These are phyloP conservation scores for Cystobasidiaceae sp. DNA, from an alignment of 1,284 basidiomycete genomes.

Conservation along the genomic window DNA sequence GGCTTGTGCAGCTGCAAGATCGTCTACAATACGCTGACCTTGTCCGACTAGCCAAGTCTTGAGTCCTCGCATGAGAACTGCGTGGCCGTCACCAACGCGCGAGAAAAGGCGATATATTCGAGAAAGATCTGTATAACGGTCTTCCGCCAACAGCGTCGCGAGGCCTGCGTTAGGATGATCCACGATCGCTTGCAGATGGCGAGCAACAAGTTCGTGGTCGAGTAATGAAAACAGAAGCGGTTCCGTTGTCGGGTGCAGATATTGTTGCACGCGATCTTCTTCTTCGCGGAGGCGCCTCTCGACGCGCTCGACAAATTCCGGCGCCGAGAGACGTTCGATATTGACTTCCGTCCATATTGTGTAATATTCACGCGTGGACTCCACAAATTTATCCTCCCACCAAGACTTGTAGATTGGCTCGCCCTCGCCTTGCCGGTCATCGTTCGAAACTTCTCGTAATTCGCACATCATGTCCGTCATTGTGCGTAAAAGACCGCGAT, in stretches of 20 bases:
- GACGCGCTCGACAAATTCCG: slow-evolving; percentile 75
- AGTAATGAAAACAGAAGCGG: slow-evolving; percentile 67
- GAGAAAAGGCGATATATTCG: slow-evolving; percentile 75
- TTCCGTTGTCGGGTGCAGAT: slow-evolving; percentile 72
- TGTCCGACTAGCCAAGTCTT: slow-evolving; percentile 69
- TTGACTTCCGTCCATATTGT: slow-evolving; percentile 65
- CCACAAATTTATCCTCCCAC: slow-evolving; percentile 76
- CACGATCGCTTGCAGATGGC: slow-evolving; percentile 70
- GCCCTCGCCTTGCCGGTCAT: slow-evolving; percentile 32
- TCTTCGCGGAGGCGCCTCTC: slow-evolving; percentile 80
- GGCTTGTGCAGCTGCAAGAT: slow-evolving; percentile 33
- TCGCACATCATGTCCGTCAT: slow-evolving; percentile 80
- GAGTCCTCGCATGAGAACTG: slow-evolving; percentile 62
- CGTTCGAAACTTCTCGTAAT: slow-evolving; percentile 52
- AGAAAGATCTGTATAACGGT: slow-evolving; percentile 69
- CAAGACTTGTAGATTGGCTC: slow-evolving; percentile 68
- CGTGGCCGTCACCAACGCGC: slow-evolving; percentile 62
- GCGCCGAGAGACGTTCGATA: slow-evolving; percentile 68
- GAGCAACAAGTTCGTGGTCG: slow-evolving; percentile 68
- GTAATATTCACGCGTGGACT: slow-evolving; percentile 76
- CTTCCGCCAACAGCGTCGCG: slow-evolving; percentile 77
- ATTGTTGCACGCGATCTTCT: slow-evolving; percentile 79
- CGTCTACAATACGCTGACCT: slow-evolving; percentile 73
- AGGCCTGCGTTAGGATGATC: slow-evolving; percentile 79
- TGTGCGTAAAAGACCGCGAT: slow-evolving; percentile 81